A percentile compares a stretch with the other conserved stretches of the same genome.
Conservation (phyloP, 1,139 yeast species). For the Suzukiozyma palmioleophila region DNA sequence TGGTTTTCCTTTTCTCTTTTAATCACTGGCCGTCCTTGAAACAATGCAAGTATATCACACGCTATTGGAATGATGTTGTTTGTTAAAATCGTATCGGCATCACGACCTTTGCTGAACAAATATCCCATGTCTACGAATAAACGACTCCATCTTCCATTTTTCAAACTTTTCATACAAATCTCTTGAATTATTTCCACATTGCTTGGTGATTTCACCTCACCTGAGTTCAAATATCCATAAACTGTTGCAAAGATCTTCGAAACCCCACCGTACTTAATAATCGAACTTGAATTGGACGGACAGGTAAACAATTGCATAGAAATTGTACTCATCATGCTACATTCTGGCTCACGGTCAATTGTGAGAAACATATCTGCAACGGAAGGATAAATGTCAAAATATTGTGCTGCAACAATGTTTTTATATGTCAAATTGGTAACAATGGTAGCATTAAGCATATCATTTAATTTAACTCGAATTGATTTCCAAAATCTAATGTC, state of each 20-base stretch:
- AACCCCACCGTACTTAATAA: conserved; percentile 66
- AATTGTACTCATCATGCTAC: conserved; percentile 65
- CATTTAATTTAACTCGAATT: conserved; percentile 58
- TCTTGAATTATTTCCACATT: conserved; percentile 40
- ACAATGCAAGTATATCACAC: conserved; percentile 61
- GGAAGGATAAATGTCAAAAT: conserved; percentile 77
- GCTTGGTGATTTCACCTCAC: conserved; percentile 47
- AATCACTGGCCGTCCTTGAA: conserved; percentile 78
- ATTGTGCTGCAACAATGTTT: conserved; percentile 64
- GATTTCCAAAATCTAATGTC: conserved; percentile 74
- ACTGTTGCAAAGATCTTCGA: conserved; percentile 65
- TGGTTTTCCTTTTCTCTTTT: conserved; percentile 76
- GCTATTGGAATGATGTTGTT: conserved; percentile 43
- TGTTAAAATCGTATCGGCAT: conserved; percentile 35
- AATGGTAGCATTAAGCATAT: conserved; percentile 64
- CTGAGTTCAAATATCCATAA: conserved; percentile 58
- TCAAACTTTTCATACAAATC: conserved; percentile 47
- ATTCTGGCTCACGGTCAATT: conserved; percentile 79
- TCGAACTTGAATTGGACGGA: conserved; percentile 69
- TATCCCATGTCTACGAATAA: conserved; percentile 81
- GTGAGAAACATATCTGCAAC: conserved; percentile 70
- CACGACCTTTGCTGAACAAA: conserved; percentile 64
- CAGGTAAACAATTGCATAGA: conserved; percentile 88
- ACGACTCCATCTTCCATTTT: conserved; percentile 80
- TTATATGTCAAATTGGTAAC: conserved; percentile 63